These are phyloP conservation scores for Colletotrichum tabaci DNA, from an alignment of 2,329 filamentous ascomycete genomes.

Conservation along the genomic window DNA sequence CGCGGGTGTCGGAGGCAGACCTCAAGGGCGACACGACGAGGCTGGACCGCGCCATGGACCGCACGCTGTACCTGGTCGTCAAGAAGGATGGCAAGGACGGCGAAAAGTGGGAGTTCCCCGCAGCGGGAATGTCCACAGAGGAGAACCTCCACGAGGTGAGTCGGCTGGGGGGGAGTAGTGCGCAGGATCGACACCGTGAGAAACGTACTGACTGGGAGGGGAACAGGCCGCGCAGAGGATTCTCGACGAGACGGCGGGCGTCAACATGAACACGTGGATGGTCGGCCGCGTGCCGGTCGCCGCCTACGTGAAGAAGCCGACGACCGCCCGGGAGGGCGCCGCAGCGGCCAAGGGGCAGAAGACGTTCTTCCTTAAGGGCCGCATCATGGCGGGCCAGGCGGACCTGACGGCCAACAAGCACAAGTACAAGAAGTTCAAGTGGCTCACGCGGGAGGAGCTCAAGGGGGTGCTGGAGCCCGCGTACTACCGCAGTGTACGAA, in stretches of 20 bases:
- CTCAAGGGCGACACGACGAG: slow-evolving; percentile 79
- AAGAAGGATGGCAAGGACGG: slow-evolving; percentile 68
- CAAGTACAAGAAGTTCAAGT: slow-evolving; percentile 87
- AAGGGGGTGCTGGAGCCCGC: slow-evolving; percentile 73
- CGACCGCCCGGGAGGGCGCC: slow-evolving; percentile 59
- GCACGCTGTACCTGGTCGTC: slow-evolving; percentile 91
- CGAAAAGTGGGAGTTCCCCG: slow-evolving; percentile 86
- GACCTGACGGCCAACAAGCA: slow-evolving; percentile 80
- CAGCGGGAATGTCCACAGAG: slow-evolving; percentile 75
- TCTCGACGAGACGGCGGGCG: slow-evolving; percentile 81
- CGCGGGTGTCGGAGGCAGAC: slow-evolving; percentile 85
- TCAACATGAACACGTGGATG: slow-evolving; percentile 99
- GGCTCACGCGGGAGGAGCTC: slow-evolving; percentile 93
- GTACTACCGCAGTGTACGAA: slow-evolving; percentile 83
- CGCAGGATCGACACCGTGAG: no score
- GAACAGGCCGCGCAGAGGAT: slow-evolving; percentile 84
- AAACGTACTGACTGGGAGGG: neutral
- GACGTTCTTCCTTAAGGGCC: slow-evolving; percentile 95
- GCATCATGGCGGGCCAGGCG: slow-evolving; percentile 97
- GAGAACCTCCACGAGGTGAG: slow-evolving; percentile 89
- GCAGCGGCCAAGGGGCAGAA: slow-evolving; percentile 76
- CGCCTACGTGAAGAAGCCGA: slow-evolving; percentile 75
- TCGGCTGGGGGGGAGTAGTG: slow-evolving; percentile 36
- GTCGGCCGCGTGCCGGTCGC: slow-evolving; percentile 92
- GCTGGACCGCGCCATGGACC: slow-evolving; percentile 83